Conservation (phyloP, 352 stramenopile genomes). For the Phytopythium aichiense region DNA sequence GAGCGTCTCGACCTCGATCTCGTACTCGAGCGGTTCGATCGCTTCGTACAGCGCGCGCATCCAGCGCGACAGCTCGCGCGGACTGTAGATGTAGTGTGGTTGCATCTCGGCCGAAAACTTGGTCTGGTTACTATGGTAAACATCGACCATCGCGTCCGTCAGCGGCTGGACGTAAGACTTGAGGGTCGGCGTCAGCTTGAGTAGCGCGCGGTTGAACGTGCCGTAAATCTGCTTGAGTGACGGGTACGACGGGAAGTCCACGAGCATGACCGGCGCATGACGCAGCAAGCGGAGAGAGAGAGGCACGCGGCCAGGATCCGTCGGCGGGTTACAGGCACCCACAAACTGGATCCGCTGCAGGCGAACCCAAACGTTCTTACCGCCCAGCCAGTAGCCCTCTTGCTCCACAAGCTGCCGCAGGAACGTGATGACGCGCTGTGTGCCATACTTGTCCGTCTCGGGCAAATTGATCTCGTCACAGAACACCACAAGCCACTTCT, state of each 20-base stretch:
- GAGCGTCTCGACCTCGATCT: constrained; percentile 94
- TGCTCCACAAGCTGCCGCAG: constrained; percentile 98
- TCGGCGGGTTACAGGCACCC: constrained; percentile 99
- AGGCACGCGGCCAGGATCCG: constrained; percentile 96
- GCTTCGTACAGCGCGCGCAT: constrained; percentile 98
- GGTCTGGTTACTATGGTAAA: constrained; percentile 97
- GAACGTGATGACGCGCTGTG: constrained; percentile 99
- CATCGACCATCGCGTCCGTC: constrained; percentile 99
- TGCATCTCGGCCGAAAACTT: constrained; percentile 93
- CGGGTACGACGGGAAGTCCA: constrained; percentile 97
- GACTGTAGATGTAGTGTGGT: constrained; percentile 99
- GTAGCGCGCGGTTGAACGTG: constrained; percentile 98
- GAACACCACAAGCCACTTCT: constrained; percentile 99
- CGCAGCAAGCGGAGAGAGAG: constrained; percentile 97
- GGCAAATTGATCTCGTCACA: constrained; percentile 99
- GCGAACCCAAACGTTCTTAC: constrained; percentile 89
- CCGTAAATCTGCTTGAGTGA: constrained; percentile 99
- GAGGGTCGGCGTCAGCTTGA: constrained; percentile 98
- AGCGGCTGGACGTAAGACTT: constrained; percentile 95
- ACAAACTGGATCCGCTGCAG: constrained; percentile 95
- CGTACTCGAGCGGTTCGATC: constrained; percentile 94
- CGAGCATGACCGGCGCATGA: constrained; percentile 97
- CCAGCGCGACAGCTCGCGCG: constrained; percentile 98
- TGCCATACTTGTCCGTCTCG: constrained; percentile 97
- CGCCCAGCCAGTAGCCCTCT: constrained; percentile 87